Evolutionary conservation across 225 moss, liverwort and hornwort species (phyloP).

Genomic region (Neckera pumila): DNA sequence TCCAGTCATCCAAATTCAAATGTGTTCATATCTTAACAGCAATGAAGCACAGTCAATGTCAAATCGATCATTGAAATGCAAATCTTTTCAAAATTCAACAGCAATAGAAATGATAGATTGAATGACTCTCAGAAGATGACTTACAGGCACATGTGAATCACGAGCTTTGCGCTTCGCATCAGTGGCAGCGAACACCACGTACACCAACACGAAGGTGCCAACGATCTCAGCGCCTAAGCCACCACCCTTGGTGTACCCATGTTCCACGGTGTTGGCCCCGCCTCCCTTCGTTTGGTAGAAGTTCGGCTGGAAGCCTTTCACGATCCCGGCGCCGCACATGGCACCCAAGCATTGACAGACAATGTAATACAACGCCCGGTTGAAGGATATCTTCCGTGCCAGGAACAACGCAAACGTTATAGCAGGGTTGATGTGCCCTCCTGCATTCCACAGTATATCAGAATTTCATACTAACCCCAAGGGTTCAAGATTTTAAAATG

Average conservation of each 20-base stretch:
- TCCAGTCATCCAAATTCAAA: background rate
- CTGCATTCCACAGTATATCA: background rate
- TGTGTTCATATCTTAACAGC: background rate
- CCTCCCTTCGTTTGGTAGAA: constrained; percentile 9
- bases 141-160: constrained; percentile 37
- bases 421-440: constrained; percentile 18
- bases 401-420: constrained; percentile 15
- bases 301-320: constrained; percentile 20
- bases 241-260: constrained; percentile 30
- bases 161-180: constrained; percentile 40
- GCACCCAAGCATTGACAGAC: constrained; percentile 41
- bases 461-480: background rate
- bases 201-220: constrained; percentile 40
- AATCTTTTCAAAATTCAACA: background rate
- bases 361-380: constrained; percentile 17
- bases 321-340: constrained; percentile 27
- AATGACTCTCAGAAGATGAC: background rate
- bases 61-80: background rate
- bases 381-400: constrained; percentile 30
- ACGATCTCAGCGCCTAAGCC: constrained; percentile 34
- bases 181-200: constrained; percentile 38
- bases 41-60: background rate
- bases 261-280: background rate
- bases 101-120: background rate
- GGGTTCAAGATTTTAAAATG: background rate